These are phyloP conservation scores for Globisporangium megalacanthum DNA, from an alignment of 352 stramenopile species.

Conservation along the genomic window DNA sequence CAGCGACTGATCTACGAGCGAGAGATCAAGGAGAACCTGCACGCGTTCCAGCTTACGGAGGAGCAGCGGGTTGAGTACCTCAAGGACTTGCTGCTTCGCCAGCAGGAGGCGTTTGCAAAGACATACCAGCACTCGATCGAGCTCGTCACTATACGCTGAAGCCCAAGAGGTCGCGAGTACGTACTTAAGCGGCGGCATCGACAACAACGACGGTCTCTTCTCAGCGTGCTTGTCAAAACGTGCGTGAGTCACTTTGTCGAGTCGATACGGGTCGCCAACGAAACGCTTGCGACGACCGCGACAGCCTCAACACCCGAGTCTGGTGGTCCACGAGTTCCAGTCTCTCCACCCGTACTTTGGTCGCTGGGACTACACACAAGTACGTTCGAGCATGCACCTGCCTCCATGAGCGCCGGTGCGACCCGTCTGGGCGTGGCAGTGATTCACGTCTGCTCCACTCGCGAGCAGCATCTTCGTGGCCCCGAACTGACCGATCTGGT, in stretches of 20 bases:
- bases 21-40: slow-evolving; percentile 72
- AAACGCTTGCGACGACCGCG: slow-evolving; percentile 20
- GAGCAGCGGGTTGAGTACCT: slow-evolving; percentile 80
- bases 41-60: slow-evolving; percentile 79
- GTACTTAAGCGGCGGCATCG: slow-evolving; percentile 39
- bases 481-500: no score
- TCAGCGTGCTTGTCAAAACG: slow-evolving; percentile 78
- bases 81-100: slow-evolving; percentile 64
- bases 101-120: slow-evolving; percentile 47
- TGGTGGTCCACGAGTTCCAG: slow-evolving; percentile 49
- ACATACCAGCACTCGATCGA: slow-evolving; percentile 39
- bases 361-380: slow-evolving; percentile 67
- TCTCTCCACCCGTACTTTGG: slow-evolving; percentile 85
- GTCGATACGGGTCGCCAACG: slow-evolving; percentile 63
- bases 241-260: slow-evolving; percentile 83
- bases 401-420: no score
- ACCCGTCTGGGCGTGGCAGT: no score
- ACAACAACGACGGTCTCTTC: slow-evolving; percentile 56
- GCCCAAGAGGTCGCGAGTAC: slow-evolving; percentile 51
- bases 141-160: slow-evolving; percentile 52
- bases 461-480: no score
- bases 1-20: slow-evolving; percentile 60
- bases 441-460: no score
- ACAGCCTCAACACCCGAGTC: slow-evolving; percentile 3
- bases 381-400: no score